Evolutionary conservation across 192 early-diverging fungal genomes (phyloP), one percentile per base, ranked within the genome.

Genomic region (Podila horticola): DNA sequence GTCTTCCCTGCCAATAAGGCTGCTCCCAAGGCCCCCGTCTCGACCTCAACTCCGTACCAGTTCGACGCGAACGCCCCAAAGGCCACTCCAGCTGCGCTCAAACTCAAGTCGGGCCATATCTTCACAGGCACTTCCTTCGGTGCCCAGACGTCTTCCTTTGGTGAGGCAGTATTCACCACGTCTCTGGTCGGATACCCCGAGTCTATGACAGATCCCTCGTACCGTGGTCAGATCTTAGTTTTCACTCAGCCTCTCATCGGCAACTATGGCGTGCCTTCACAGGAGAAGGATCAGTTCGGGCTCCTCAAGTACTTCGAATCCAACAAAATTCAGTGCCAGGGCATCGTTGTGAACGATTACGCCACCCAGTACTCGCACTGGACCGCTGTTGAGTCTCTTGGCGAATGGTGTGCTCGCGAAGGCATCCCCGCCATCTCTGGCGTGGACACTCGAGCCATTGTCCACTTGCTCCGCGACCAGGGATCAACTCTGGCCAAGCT

Each of bases 171-270:
- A 22, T 98, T 98, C 74, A 97, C 97, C 33, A 97, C 96, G 0
- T 94, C 94, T 11, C 75, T 97, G 58, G 97, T 97, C 17, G 97
- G 97, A 33, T 98, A 98, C 86, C 95, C 97, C 17, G 97, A 98
- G 84, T 96, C 94, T 8, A 96, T 98, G 96, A 97, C 95, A 58
- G 97, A 98, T 74, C 97, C 97, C 10, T 97, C 96, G n/a, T 98
- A 98, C 84, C 86, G 85, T 49, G 97, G 97, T 50, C 97, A 98
- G 86, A 96, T 98, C 65, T 90, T 98, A 28, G 95, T 96, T 8
- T 97, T 98, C 65, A 97, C 97, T n/a, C 95, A 97, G 82, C 97
- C 97, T 28, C 84, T 98, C 50, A 92, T 97, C 74, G 97, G 97
- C 82, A 98, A 98, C 89, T 97, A 98, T 83, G 97, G 97, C 72